Conservation (phyloP, 495 filamentous ascomycete genomes). For the Daldinia decipiens region DNA sequence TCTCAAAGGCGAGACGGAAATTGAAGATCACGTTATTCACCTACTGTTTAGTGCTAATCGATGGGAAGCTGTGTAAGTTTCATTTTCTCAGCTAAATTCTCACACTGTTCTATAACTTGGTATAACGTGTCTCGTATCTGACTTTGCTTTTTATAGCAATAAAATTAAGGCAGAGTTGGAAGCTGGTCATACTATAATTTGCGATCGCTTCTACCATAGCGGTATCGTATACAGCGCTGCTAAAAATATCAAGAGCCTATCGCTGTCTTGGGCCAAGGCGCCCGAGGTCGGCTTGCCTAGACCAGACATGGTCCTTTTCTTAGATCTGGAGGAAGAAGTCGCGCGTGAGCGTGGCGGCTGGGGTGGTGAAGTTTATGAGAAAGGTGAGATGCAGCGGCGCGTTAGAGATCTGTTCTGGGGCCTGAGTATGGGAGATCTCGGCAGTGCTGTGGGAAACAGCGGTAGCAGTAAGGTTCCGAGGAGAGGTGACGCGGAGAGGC, state of each 20-base stretch:
- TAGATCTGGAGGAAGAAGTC: slow-evolving; percentile 78
- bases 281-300: slow-evolving; percentile 89
- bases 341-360: slow-evolving; percentile 82
- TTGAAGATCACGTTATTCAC: slow-evolving; percentile 94
- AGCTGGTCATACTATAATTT: slow-evolving; percentile 76
- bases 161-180: slow-evolving; percentile 70
- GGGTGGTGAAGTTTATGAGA: slow-evolving; percentile 91
- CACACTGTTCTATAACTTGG: neutral
- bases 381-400: slow-evolving; percentile 78
- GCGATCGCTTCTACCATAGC: slow-evolving; percentile 94
- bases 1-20: slow-evolving; percentile 74
- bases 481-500: slow-evolving; percentile 21
- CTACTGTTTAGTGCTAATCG: slow-evolving; percentile 95
- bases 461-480: slow-evolving; percentile 24
- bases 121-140: neutral
- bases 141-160: slow-evolving; percentile 49
- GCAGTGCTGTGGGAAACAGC: slow-evolving; percentile 35
- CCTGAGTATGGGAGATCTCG: slow-evolving; percentile 58
- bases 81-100: neutral
- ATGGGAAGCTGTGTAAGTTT: slow-evolving; percentile 80
- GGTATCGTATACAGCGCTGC: slow-evolving; percentile 97
- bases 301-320: slow-evolving; percentile 88
- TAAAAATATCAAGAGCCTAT: slow-evolving; percentile 75
- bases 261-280: slow-evolving; percentile 78
- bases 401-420: slow-evolving; percentile 79